A percentile compares a stretch with the other conserved stretches of the same genome.
Evolutionary conservation across 345 rosid species (phyloP).

Genomic region (Syzygium grande): DNA sequence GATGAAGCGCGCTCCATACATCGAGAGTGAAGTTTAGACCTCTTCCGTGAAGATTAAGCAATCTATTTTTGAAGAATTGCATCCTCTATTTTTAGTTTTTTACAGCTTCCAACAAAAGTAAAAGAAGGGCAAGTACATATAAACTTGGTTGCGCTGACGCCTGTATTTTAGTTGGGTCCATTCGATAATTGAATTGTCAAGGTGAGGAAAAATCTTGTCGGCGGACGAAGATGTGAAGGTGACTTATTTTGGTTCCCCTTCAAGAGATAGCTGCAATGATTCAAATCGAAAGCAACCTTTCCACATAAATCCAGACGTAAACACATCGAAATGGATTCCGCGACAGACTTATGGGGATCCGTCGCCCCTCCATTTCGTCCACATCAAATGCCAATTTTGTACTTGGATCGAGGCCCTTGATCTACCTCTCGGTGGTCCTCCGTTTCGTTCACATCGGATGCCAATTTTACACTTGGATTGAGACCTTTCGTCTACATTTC

Average conservation of each 20-base stretch:
- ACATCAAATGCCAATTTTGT: not conserved
- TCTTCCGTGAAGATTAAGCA: not conserved
- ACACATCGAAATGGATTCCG: not conserved
- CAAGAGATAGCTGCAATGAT: not conserved
- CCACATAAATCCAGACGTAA: not conserved
- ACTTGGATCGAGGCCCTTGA: not conserved
- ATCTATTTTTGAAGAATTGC: not conserved
- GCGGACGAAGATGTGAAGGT: not conserved
- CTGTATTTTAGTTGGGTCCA: not conserved
- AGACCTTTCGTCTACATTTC: not conserved
- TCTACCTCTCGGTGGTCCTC: not conserved
- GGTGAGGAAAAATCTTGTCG: not conserved
- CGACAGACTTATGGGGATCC: not conserved
- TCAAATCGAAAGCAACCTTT: not conserved
- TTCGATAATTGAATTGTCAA: not conserved
- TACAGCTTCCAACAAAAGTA: not conserved
- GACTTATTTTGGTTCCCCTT: not conserved
- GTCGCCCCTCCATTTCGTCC: not conserved
- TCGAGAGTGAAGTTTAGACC: not conserved
- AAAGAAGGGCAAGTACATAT: not conserved
- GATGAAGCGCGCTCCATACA: not conserved
- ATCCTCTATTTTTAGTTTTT: not conserved
- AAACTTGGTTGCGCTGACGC: not conserved
- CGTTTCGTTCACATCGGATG: not conserved
- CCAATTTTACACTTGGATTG: not conserved